Conservation (phyloP, 257 asterid species). For the Solanum lycopersicoides region DNA sequence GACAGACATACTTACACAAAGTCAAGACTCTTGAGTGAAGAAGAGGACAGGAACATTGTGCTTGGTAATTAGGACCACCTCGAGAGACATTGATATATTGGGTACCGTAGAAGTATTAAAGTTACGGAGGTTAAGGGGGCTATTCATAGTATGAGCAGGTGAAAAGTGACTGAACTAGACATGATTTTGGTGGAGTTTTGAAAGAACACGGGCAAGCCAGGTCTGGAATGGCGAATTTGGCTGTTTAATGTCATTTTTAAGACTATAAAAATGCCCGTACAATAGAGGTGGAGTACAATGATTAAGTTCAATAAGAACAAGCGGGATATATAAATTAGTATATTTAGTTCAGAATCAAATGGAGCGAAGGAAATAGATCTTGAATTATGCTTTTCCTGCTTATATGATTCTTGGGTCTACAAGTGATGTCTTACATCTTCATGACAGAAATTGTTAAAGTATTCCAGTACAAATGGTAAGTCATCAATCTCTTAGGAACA, state of each 20-base stretch:
- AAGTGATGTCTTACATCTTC: background rate
- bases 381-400: background rate
- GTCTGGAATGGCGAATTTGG: background rate
- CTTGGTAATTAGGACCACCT: background rate
- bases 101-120: background rate
- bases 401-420: background rate
- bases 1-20: background rate
- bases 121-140: background rate
- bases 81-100: background rate
- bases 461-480: background rate
- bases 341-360: background rate
- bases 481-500: background rate
- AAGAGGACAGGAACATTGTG: background rate
- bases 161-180: background rate
- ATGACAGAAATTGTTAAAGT: background rate
- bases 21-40: background rate
- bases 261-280: background rate
- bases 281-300: background rate
- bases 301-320: background rate
- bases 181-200: background rate
- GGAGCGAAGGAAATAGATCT: background rate
- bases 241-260: background rate
- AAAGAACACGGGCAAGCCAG: background rate
- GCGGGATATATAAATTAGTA: background rate
- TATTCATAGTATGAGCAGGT: background rate